Base-by-base conservation (phyloP, 2,329 filamentous ascomycete genomes). In the Hymenotorrendiella dingleyae region DNA sequence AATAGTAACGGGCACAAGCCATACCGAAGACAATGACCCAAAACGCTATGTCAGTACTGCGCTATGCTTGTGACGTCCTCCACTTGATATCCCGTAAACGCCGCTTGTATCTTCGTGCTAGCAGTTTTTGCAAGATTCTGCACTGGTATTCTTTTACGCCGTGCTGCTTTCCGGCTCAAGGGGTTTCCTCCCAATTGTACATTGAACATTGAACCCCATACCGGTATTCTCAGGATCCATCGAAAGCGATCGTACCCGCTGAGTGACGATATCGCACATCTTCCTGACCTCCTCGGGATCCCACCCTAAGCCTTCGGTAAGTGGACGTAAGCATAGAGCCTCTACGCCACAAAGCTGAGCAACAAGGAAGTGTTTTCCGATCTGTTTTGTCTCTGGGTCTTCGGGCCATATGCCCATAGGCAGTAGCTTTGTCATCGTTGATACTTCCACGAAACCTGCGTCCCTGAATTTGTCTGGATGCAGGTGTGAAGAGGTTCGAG, bases 361-460 rank as follows among this genome's bases (percentile, higher is more conserved):
- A 3, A 57, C 36, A 20, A 61, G 30, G 39, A 56, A 61, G 7
- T 55, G 43, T 35, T 55, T 55, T 1, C 55, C 59, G 11, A 54
- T 45, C 12, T 42, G 48, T 19, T 46, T 45, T 8, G 46, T 49
- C 14, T 55, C 49, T 8, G 51, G 52, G 34, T 67, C 61, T 6
- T 58, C 55, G 2, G 62, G 60, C 66, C 66, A 68, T 1, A 46
- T 34, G 0, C 63, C 63, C 14, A 57, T 45, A 0, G 61, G 58
- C 16, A 60, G 54, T 1, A 35, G 28, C 32, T 47, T 51, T 7
- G 47, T 50, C 12, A 27, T 39, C 11, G 67, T 46, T 4, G 43
- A 41, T 1, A 73, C 63, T 46, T 71, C 64, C 4, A 63, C 63
- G 49, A 73, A 73, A 2, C 71, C 70, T 7, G 60, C 56, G 14